These are phyloP conservation scores for Venturiaceae sp. DNA, from an alignment of 2,329 filamentous ascomycete species.

Conservation along the genomic window DNA sequence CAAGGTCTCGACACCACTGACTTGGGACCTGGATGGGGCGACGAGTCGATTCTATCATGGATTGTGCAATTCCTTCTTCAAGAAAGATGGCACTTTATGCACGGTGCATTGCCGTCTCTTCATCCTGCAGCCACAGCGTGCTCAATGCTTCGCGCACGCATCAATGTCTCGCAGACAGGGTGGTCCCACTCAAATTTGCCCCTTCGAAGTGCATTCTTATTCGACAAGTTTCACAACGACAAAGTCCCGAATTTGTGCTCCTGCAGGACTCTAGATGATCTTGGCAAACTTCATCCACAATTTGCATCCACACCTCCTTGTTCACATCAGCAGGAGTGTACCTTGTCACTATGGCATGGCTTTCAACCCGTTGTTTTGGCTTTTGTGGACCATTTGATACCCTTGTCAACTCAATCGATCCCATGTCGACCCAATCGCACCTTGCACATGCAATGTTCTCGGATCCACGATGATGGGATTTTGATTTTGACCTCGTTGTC, in stretches of 20 bases:
- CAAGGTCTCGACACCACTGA: background rate
- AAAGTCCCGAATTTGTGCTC: background rate
- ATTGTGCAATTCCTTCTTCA: background rate
- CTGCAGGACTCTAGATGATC: background rate
- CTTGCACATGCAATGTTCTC: background rate
- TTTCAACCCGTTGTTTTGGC: background rate
- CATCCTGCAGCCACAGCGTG: background rate
- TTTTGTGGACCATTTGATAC: background rate
- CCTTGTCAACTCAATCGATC: background rate
- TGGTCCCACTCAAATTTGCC: background rate
- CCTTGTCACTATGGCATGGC: background rate
- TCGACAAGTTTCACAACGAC: background rate
- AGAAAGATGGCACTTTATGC: background rate
- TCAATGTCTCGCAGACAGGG: slow-evolving; percentile 1
- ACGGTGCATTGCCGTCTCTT: background rate
- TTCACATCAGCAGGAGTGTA: background rate
- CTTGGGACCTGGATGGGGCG: background rate
- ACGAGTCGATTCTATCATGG: background rate
- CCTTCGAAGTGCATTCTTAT: background rate
- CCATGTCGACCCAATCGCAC: background rate
- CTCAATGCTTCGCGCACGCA: background rate
- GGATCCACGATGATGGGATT: background rate
- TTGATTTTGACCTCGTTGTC: background rate
- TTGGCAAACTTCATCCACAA: background rate
- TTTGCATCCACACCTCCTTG: background rate